Conservation (phyloP, 169 alveolate genomes). For the Cyclospora cayetanensis region DNA sequence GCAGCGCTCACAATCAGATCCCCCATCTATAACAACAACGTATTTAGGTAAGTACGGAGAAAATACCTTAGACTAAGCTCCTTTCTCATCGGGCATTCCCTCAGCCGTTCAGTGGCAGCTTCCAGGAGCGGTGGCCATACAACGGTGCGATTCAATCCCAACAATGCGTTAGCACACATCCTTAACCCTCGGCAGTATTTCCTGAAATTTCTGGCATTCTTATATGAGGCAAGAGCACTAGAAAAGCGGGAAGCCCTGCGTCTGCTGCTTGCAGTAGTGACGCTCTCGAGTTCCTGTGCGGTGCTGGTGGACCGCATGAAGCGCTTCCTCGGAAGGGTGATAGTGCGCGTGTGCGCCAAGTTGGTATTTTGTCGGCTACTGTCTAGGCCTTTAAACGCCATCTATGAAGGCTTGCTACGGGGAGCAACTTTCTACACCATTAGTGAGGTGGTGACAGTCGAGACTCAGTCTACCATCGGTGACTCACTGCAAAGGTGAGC, state of each 20-base stretch:
- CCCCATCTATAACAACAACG: no score
- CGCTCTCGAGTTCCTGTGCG: background rate
- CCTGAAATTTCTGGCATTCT: background rate
- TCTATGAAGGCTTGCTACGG: background rate
- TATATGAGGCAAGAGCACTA: background rate
- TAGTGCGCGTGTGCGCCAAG: background rate
- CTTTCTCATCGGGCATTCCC: no score
- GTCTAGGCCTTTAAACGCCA: background rate
- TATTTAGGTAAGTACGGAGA: no score
- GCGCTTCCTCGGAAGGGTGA: conserved; percentile 25
- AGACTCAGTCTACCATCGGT: background rate
- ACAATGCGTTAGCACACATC: background rate
- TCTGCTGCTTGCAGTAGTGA: background rate
- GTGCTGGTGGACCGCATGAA: background rate
- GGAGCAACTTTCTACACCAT: background rate
- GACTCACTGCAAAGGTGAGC: conserved; percentile 30
- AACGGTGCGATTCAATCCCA: conserved; percentile 1
- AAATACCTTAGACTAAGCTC: no score
- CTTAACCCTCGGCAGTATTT: background rate
- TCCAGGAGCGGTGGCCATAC: conserved; percentile 16
- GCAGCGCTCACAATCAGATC: no score
- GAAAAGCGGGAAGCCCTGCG: background rate
- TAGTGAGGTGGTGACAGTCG: conserved; percentile 16
- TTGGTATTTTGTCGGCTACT: background rate
- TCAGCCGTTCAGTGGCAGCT: conserved; percentile 46